Evolutionary conservation across 2,329 filamentous ascomycete genomes (phyloP).

Genomic region (Ophiocordyceps australis): DNA sequence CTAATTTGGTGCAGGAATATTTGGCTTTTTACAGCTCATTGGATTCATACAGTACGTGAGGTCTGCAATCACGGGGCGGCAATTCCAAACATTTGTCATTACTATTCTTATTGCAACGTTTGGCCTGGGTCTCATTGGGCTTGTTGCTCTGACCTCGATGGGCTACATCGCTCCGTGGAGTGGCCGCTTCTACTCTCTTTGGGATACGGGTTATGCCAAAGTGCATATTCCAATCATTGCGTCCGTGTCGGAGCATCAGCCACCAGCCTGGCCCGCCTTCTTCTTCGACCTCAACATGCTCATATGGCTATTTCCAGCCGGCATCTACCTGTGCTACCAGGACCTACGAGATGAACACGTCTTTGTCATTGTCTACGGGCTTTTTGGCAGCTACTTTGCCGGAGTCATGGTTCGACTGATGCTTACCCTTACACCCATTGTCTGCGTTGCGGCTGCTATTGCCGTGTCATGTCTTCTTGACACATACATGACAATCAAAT

Average conservation of each 20-base stretch:
- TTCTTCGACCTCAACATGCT: constrained; percentile 98
- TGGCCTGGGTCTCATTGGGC: constrained; percentile 48
- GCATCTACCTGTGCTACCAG: constrained; percentile 96
- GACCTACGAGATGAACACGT: constrained; percentile 90
- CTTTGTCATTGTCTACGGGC: constrained; percentile 92
- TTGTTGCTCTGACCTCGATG: constrained; percentile 75
- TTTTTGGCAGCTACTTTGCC: constrained; percentile 93
- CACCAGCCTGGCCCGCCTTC: constrained; percentile 96
- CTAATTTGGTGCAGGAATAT: constrained; percentile 81
- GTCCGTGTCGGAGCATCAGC: constrained; percentile 98
- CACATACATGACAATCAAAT: constrained; percentile 54
- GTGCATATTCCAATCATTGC: constrained; percentile 99
- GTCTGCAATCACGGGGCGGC: constrained; percentile 72
- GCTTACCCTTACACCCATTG: constrained; percentile 90
- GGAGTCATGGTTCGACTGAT: constrained; percentile 99
- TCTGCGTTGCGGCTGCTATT: constrained; percentile 85
- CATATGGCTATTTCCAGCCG: constrained; percentile 97
- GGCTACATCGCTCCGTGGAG: constrained; percentile 95
- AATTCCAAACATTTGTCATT: constrained; percentile 82
- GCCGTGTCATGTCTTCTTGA: constrained; percentile 78
- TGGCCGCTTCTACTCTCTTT: constrained; percentile 96
- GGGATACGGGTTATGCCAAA: constrained; percentile 97
- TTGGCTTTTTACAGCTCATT: constrained; percentile 85
- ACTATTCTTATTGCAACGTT: constrained; percentile 60
- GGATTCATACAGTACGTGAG: constrained; percentile 85